These are phyloP conservation scores for Scopulariopsis brevicaulis DNA, from an alignment of 2,329 filamentous ascomycete genomes.

Conservation along the genomic window DNA sequence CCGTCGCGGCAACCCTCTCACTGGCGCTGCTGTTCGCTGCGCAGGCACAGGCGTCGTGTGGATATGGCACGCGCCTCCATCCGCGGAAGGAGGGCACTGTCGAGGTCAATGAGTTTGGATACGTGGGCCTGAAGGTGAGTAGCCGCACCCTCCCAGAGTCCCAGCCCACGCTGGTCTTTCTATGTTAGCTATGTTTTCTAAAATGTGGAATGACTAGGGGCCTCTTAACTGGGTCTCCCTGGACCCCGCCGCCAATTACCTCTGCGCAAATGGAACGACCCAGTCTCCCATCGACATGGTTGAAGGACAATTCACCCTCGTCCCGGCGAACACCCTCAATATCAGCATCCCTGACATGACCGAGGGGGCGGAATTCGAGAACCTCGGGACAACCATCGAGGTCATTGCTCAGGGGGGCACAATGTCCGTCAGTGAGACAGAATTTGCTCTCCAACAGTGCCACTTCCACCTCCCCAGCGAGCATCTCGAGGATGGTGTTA, in stretches of 20 bases:
- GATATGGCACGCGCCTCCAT: slow-evolving; percentile 24
- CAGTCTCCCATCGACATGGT: slow-evolving; percentile 47
- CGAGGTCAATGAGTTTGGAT: slow-evolving; percentile 23
- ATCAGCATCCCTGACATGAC: slow-evolving; percentile 15
- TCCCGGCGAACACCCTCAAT: slow-evolving; percentile 15
- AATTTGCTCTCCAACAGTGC: slow-evolving; percentile 39
- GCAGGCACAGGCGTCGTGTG: slow-evolving; percentile 21
- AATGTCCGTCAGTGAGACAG: slow-evolving; percentile 23
- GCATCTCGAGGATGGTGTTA: slow-evolving; percentile 35
- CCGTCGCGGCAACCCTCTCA: neutral
- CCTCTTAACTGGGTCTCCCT: slow-evolving; percentile 42
- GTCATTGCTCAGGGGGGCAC: slow-evolving; percentile 26
- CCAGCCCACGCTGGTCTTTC: neutral
- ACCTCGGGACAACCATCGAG: slow-evolving; percentile 40
- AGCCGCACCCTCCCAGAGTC: neutral
- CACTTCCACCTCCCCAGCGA: slow-evolving; percentile 52
- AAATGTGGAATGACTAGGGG: slow-evolving; percentile 17
- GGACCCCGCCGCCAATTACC: slow-evolving; percentile 24
- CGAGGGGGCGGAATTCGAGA: slow-evolving; percentile 31
- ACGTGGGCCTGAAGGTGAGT: slow-evolving; percentile 21
- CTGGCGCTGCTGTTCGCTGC: slow-evolving; percentile 15
- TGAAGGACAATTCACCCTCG: slow-evolving; percentile 3
- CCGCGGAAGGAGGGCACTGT: slow-evolving; percentile 19
- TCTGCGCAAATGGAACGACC: slow-evolving; percentile 34
- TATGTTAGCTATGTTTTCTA: neutral